Evolutionary conservation across 2,329 filamentous ascomycete genomes (phyloP), one percentile per base, ranked within the genome.

Genomic region (Penicillium glabrum): DNA sequence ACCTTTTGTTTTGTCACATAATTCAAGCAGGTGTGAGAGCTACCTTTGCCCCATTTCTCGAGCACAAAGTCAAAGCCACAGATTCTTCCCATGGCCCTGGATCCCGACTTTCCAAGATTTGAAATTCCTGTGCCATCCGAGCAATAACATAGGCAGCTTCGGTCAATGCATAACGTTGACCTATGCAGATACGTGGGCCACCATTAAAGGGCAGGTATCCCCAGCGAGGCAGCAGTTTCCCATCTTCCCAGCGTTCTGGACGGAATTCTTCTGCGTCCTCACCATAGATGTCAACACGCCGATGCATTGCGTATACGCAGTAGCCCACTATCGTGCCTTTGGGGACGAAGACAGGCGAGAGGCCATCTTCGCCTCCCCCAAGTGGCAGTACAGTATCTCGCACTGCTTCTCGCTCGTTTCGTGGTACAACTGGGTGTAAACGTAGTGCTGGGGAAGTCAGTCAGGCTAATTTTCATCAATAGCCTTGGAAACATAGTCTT

Each of bases 231-330:
- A 58, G 57, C 44, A 67, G 56, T 16, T 51, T 61, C 6, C 59
- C 56, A 51, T 64, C 61, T 31, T 61, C 61, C 62, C 62, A 65
- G 27, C 61, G 58, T 67, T 82, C 80, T 0, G 81, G 82, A 39
- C 70, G 70, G 67, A 77, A 83, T 21, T 74, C 74, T 1, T 78
- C 65, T 5, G 75, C 76, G 51, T 82, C 79, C 3, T 64, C 43
- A 0, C 78, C 79, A 53, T 70, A 82, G 52, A 75, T 68, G 46
- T 81, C 78, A 19, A 68, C 66, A 11, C 88, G 83, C 1, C 89
- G 84, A 68, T 93, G 89, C 89, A 93, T 89, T 6, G 84, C 74
- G 51, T 90, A 82, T 0, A 88, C 80, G 45, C 80, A 85, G 78
- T 90, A 93, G 46, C 73, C 80, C 56, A 93, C 77, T 8, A 82